phyloP scores from a whole-genome alignment of 1,139 yeast genomes.

The Eremothecium gossypii region DNA sequence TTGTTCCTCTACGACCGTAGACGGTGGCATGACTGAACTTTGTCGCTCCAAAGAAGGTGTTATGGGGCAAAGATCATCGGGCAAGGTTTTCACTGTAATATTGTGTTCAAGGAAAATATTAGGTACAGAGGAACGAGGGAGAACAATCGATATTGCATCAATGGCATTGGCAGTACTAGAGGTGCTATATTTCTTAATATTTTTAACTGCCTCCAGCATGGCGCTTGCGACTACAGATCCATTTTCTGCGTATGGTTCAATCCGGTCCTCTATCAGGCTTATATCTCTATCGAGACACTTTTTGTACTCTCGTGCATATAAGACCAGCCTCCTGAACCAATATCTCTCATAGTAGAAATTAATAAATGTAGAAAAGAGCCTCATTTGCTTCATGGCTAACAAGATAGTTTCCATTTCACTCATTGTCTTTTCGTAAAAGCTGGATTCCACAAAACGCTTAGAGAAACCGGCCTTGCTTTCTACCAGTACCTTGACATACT shows the following conservation, averaged over 20 bases:
- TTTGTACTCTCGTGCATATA: constrained; percentile 2
- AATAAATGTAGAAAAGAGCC: not conserved
- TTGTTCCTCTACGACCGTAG: constrained; percentile 8
- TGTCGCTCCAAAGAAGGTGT: constrained; percentile 22
- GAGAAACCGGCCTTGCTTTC: not conserved
- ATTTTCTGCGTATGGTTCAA: not conserved
- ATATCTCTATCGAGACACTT: constrained; percentile 1
- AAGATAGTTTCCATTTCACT: not conserved
- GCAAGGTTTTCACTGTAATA: constrained; percentile 11
- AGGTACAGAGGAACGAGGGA: constrained; percentile 10
- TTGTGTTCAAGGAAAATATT: constrained; percentile 11
- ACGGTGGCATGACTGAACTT: constrained; percentile 10
- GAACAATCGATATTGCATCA: not conserved
- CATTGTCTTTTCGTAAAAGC: not conserved
- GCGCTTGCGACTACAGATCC: not conserved
- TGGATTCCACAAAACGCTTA: not conserved
- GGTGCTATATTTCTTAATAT: not conserved
- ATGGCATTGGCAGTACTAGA: not conserved
- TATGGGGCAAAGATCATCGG: constrained; percentile 12
- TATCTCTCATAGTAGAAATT: constrained; percentile 1
- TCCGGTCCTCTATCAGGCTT: not conserved
- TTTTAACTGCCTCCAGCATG: not conserved
- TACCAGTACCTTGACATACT: not conserved
- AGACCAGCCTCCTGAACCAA: constrained; percentile 1
- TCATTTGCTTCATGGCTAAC: not conserved